Base-by-base conservation (phyloP, 352 stramenopile genomes). In the Globisporangium irregulare region DNA sequence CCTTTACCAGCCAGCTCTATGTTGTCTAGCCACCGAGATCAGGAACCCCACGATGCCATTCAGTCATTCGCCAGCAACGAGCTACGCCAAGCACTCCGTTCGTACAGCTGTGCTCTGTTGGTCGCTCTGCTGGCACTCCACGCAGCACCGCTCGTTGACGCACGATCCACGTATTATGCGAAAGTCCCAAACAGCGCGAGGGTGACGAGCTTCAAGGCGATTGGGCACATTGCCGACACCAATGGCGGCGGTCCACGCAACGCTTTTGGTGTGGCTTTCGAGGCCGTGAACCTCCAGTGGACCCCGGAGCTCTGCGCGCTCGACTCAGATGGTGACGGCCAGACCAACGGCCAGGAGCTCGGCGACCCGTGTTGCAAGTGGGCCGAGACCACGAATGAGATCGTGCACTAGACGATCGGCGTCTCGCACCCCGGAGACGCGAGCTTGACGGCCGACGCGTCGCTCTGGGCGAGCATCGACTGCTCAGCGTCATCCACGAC, bases 281-380 rank as follows among this genome's bases (percentile, higher is more conserved):
- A 60, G 0, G 25, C 20, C 18, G 48, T 4, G 29, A 32, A 12
- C 3, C 20, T 9, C 51, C 24, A 58, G 24, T 58, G 51, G 51
- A 58, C 51, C 12, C 4, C 25, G 24, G 51, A 25, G 14, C 51
- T 58, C 55, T 84, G 77, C 55, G 36, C 70, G 27, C 34, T 54
- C 7, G 76, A 81, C 66, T 76, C 73, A 27, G 73, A 78, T n/a
- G 62, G 73, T 41, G 81, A 90, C 61, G 80, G 80, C 10, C 64
- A 73, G 29, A 87, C 75, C 24, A 89, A 90, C 67, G 81, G 81
- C 18, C 62, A 86, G 56, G 81, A 90, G 64, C 73, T 90, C 14
- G 81, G 79, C 12, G 81, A 90, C 55, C 81, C 80, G 20, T 71
- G 73, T 64, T 90, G 81, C 57, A 8, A 20, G 43, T 51, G 58